Conservation (phyloP, 1,284 basidiomycete species). For the Somion occarium region DNA sequence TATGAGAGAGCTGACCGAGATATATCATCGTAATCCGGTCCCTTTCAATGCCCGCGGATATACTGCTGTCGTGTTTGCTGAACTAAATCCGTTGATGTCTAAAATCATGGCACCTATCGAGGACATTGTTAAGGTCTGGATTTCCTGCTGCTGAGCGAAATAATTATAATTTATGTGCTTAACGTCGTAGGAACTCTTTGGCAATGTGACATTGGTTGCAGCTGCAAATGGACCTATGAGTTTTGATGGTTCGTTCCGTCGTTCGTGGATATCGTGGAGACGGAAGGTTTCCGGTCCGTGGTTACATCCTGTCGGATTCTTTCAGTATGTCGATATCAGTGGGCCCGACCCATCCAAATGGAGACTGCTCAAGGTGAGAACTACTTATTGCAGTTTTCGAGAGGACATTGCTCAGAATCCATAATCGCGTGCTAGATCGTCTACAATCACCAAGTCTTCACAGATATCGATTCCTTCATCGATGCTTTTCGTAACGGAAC, state of each 20-base stretch:
- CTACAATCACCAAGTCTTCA: slow-evolving; percentile 56
- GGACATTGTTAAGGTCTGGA: slow-evolving; percentile 34
- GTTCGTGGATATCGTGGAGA: slow-evolving; percentile 46
- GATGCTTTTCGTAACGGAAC: slow-evolving; percentile 51
- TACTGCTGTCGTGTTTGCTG: slow-evolving; percentile 22
- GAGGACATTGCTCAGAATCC: background rate
- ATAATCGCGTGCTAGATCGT: slow-evolving; percentile 35
- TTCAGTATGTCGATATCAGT: slow-evolving; percentile 51
- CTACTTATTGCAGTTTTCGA: background rate
- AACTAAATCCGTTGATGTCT: slow-evolving; percentile 32
- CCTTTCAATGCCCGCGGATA: slow-evolving; percentile 48
- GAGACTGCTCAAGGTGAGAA: slow-evolving; percentile 42
- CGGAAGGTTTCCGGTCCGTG: slow-evolving; percentile 46
- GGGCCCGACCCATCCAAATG: slow-evolving; percentile 50
- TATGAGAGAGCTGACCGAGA: slow-evolving; percentile 38
- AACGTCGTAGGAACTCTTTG: slow-evolving; percentile 5
- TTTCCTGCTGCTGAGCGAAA: slow-evolving; percentile 15
- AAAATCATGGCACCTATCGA: slow-evolving; percentile 29
- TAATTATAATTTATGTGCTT: background rate
- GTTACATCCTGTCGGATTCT: slow-evolving; percentile 52
- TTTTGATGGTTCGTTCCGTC: slow-evolving; percentile 56
- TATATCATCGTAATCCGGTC: slow-evolving; percentile 46
- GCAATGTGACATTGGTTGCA: slow-evolving; percentile 43
- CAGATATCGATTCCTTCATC: slow-evolving; percentile 41
- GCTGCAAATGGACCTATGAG: slow-evolving; percentile 46